Base-by-base conservation (phyloP, 352 stramenopile genomes). In the Blastocystis sp. region DNA sequence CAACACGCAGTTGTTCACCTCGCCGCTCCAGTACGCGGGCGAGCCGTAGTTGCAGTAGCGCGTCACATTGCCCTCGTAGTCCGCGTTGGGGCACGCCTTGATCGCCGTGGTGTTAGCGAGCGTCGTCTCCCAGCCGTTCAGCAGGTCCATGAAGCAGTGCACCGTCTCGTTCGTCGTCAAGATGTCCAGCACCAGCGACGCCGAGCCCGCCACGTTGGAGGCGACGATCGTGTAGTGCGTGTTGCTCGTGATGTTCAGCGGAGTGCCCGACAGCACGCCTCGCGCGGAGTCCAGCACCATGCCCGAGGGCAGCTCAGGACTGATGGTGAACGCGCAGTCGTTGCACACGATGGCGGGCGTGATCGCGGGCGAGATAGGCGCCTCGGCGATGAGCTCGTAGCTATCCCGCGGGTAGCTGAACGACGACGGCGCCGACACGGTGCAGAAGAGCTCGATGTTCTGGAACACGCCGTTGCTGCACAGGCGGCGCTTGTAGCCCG, bases 41-140 rank as follows among this genome's bases (percentile, higher is more conserved):
- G 35, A 65, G n/a, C 79, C 79, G 31, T 45, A 45, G 26, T 78
- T 29, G 41, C 79, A 89, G 16, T 50, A 50, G 41, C 79, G 59
- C 4, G 79, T 89, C 19, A 80, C 62, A 29, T 77, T 80, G 35
- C 79, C 79, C 0, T 71, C 62, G 33, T 89, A 89, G 55, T 71
- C 67, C 10, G 50, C 62, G 60, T 71, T 80, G 2, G 79, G 79
- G 66, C 79, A 89, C 6, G 21, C 29, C 67, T 89, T 76, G 10
- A 80, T 31, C 21, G 79, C 79, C 13, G 79, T 89, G 4, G 16
- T 50, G 61, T 85, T 85, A 26, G 66, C 74, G 4, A 67, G 50
- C 9, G 74, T 85, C n/a, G n/a, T 69, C 51, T 85, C 74, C 74
- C 74, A 85, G n/a, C 74, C 74, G 61, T 85, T 67, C 74, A 85